A percentile compares a stretch with the other conserved stretches of the same genome.
phyloP scores from a whole-genome alignment of 371 early-diverging fungal species.

The Mortierella sp. region DNA sequence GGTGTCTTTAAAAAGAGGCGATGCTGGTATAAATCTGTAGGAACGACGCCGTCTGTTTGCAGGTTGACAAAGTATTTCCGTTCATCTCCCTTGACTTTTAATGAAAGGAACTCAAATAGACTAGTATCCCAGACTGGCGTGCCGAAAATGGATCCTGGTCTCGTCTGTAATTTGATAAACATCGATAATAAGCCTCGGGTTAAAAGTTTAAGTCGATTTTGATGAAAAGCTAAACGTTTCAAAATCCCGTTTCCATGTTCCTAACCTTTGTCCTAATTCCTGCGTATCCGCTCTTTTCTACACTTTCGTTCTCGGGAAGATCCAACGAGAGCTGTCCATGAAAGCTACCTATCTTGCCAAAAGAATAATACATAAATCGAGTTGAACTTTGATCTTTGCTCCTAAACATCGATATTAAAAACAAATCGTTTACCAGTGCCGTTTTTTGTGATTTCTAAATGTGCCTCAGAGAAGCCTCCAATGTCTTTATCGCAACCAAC shows the following conservation, averaged over 20 bases:
- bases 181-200: not conserved
- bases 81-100: constrained; percentile 84
- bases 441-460: constrained; percentile 68
- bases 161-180: constrained; percentile 51
- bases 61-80: constrained; percentile 92
- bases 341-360: constrained; percentile 67
- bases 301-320: constrained; percentile 79
- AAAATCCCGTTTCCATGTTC: not conserved
- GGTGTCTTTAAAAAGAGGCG: constrained; percentile 86
- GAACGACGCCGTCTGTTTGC: constrained; percentile 85
- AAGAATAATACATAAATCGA: not conserved
- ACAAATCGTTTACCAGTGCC: constrained; percentile 50
- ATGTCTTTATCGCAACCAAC: constrained; percentile 93
- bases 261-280: constrained; percentile 82
- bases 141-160: constrained; percentile 75
- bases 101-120: constrained; percentile 85
- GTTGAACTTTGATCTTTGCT: not conserved
- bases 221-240: not conserved
- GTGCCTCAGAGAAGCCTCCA: constrained; percentile 79
- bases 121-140: constrained; percentile 89
- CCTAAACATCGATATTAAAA: not conserved
- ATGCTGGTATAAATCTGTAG: constrained; percentile 92
- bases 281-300: constrained; percentile 91
- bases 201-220: not conserved
- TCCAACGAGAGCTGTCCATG: constrained; percentile 85